phyloP scores from a whole-genome alignment of 2,329 filamentous ascomycete genomes.

The Ciborinia camelliae region DNA sequence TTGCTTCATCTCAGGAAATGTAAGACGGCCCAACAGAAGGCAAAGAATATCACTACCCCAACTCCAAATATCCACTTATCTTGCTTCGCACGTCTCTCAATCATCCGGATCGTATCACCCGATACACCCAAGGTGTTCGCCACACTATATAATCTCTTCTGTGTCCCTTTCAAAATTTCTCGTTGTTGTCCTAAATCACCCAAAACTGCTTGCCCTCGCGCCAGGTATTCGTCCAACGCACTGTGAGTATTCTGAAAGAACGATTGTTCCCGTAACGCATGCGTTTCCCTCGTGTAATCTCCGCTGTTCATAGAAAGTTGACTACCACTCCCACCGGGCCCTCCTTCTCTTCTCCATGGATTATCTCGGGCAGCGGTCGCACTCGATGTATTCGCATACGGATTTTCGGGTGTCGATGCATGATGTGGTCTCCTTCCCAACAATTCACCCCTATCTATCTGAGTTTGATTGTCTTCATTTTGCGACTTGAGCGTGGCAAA shows the following conservation, averaged over 20 bases:
- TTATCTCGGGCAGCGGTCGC: slow-evolving; percentile 24
- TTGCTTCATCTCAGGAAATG: slow-evolving; percentile 68
- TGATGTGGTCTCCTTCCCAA: slow-evolving; percentile 84
- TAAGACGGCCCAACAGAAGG: slow-evolving; percentile 88
- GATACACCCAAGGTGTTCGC: slow-evolving; percentile 91
- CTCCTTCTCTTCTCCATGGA: slow-evolving; percentile 35
- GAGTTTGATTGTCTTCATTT: slow-evolving; percentile 68
- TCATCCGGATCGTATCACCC: slow-evolving; percentile 95
- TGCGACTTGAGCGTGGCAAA: slow-evolving; percentile 75
- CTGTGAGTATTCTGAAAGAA: slow-evolving; percentile 81
- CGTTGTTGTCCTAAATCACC: slow-evolving; percentile 85
- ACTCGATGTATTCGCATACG: slow-evolving; percentile 64
- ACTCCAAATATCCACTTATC: slow-evolving; percentile 98
- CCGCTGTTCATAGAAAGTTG: slow-evolving; percentile 48
- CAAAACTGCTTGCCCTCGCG: slow-evolving; percentile 83
- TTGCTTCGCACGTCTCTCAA: slow-evolving; percentile 84
- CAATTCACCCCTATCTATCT: slow-evolving; percentile 70
- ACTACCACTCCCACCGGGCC: slow-evolving; percentile 19
- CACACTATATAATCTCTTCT: slow-evolving; percentile 84
- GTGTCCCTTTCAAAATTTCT: slow-evolving; percentile 93
- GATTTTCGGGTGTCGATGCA: slow-evolving; percentile 80
- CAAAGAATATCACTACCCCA: slow-evolving; percentile 80
- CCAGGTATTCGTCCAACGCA: slow-evolving; percentile 91
- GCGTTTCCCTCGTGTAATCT: slow-evolving; percentile 71
- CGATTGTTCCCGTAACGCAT: slow-evolving; percentile 83